Base-by-base conservation (phyloP, 2,329 filamentous ascomycete genomes). In the Pestalotiopsis sp. region DNA sequence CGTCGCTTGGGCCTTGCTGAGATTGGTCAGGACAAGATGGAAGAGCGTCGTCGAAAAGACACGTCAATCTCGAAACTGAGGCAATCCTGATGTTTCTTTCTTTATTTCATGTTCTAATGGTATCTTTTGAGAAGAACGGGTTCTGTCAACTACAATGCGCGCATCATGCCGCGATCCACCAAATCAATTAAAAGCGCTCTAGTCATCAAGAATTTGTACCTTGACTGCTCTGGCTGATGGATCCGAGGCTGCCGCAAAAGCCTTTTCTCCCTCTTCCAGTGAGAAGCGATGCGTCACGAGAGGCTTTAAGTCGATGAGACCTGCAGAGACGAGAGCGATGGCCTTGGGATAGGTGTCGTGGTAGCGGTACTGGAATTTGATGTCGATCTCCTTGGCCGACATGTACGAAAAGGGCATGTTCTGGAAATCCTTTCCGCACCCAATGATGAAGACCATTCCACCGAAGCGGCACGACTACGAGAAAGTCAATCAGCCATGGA, bases 1-100 rank as follows among this genome's bases (percentile, higher is more conserved):
- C 3, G 74, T 93, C 11, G 89, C 90, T 0, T 92, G 88, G 83
- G 75, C 80, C 3, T 70, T 92, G 60, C 71, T 93, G 70, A 86
- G 86, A 74, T 74, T 82, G 13, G 84, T 84, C 70, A 85, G 88
- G 74, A 86, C 83, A 66, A 82, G 85, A 69, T 89, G 87, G 87
- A 80, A 77, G 70, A 73, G 72, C 57, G 70, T 76, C 6, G 70
- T 77, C 12, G 73, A 75, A 68, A 74, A 72, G 63, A 73, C 64
- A 52, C 45, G 45, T 20, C 17, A 52, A 23, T 23, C 45, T 9
- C 45, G 20, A n/a, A 65, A 70, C 11, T 52, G n/a, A 52, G 45
- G 14, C 45, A 52, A n/a, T 9, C 20, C 45, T 52, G 45, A 45
- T 59, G 57, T 70, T 36, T 66, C 41, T 45, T 45, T 45, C 12